Base-by-base conservation (phyloP, 176 grass and related monocot species). In the Microstegium vimineum region DNA sequence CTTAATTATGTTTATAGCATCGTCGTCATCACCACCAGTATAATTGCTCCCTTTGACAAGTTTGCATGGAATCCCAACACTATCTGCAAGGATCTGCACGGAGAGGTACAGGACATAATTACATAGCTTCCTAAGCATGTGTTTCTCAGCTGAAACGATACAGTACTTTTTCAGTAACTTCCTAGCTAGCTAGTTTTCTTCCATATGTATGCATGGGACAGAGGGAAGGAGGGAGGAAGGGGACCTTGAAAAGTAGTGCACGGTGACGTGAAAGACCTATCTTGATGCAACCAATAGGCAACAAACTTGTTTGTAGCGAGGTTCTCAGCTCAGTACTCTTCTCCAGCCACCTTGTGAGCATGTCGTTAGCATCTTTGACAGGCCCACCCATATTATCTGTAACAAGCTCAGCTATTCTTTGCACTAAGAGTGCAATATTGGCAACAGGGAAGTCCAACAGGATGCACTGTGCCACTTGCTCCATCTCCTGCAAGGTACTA, bases 1-100 rank as follows among this genome's bases (percentile, higher is more conserved):
- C 86, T 99, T 99, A 83, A 99, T 93, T 86, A 99, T 99, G 85
- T 94, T 99, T 63, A 99, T 88, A 87, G 93, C 93, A 94, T 99
- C 96, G 61, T 99, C 93, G 68, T 99, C 91, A 57, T 92, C 85
- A 52, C 96, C 93, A 64, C 96, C 93, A 76, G 96, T 99, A 86
- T 99, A 99, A 86, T 99, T 92, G 79, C 96, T 99, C 69, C 96
- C 93, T 91, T 99, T 99, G 73, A 99, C 93, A 64, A 99, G 89
- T 82, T 91, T 99, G 87, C 96, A 99, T 70, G 86, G 90, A 93
- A 99, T 89, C 75, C 93, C 93, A 87, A 99, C 91, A 45, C 90
- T 92, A 85, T 99, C 96, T 20, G 93, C 93, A 86, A 99, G 91
- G 82, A 99, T 94, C 96, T 99, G 87, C 81, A 82, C 13, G 25